Conservation (phyloP, 2,329 filamentous ascomycete species). For the Pseudogymnoascus sp. region DNA sequence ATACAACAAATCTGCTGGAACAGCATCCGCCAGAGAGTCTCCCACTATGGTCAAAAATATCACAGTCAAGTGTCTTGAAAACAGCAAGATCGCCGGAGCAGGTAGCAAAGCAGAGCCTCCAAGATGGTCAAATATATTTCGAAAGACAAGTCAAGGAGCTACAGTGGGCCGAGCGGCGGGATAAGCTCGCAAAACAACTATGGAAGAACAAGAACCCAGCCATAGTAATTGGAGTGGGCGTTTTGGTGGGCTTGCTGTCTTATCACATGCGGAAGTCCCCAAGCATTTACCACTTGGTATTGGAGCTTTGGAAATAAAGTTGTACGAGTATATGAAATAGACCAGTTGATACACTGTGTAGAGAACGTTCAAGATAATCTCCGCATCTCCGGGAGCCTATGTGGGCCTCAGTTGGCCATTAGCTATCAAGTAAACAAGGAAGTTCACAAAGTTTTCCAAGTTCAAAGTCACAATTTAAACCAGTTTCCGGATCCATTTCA, state of each 20-base stretch:
- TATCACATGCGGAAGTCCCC: conserved; percentile 55
- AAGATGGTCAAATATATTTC: conserved; percentile 63
- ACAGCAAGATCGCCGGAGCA: conserved; percentile 55
- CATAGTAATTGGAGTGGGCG: conserved; percentile 52
- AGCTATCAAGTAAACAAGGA: neutral
- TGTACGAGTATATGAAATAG: neutral
- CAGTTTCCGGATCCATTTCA: neutral
- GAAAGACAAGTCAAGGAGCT: conserved; percentile 65
- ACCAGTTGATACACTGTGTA: neutral
- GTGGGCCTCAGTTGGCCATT: neutral
- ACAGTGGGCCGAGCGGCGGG: conserved; percentile 52
- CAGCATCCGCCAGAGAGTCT: conserved; percentile 65
- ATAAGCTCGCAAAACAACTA: conserved; percentile 43
- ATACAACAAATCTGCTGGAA: conserved; percentile 56
- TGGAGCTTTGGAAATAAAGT: neutral
- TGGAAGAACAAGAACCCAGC: conserved; percentile 61
- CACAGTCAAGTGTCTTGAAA: conserved; percentile 73
- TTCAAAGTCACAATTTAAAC: neutral
- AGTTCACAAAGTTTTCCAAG: neutral
- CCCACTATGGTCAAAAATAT: conserved; percentile 64
- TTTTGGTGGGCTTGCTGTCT: conserved; percentile 61
- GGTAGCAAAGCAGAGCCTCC: conserved; percentile 48
- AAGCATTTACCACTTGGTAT: conserved; percentile 13
- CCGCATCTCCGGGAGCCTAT: neutral
- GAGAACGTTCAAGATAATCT: neutral